Evolutionary conservation across 495 filamentous ascomycete genomes (phyloP), one percentile per base, ranked within the genome.

Genomic region (Penicillium pancosmium): DNA sequence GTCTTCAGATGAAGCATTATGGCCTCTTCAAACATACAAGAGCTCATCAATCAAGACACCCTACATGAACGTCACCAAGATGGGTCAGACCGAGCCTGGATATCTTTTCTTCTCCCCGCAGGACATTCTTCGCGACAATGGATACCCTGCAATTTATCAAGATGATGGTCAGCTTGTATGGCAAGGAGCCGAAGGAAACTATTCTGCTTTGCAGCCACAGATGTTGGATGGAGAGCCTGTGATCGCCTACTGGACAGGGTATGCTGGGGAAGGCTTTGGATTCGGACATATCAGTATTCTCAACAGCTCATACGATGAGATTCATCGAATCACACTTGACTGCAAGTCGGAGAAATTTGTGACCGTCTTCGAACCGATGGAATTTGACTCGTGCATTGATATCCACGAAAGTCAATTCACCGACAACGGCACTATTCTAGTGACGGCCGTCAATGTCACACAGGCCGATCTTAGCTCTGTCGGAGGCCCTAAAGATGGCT

Each of bases 371-470:
- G 58, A 62, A 0, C 50, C 64, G 11, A 57, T 54, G 43, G 23
- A 55, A 1, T 63, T 64, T 15, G 21, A 59, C 10, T 73, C 63
- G 4, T 68, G 67, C 27, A 67, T 68, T 38, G 73, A 75, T 56
- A 47, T 77, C 18, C 78, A 82, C 50, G 79, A 82, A 54, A 73
- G 72, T 12, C 69, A 67, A 12, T 62, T 80, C 40, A 79, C 77
- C 1, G 62, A 68, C 15, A 62, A 80, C 23, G 68, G 78, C 51
- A 85, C 81, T 0, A 74, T 81, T 12, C 67, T 84, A 3, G 79
- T 83, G n/a, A 78, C 77, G 11, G 74, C 80, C 11, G 82, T 82
- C 44, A 78, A 83, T 54, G 72, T 74, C 9, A 79, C 78, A 10
- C 70, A 67, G 18, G 67, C 73, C 38, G 76, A 84, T 60, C 54